These are phyloP conservation scores for Colletotrichum siamense DNA, from an alignment of 2,329 filamentous ascomycete genomes.

Conservation along the genomic window DNA sequence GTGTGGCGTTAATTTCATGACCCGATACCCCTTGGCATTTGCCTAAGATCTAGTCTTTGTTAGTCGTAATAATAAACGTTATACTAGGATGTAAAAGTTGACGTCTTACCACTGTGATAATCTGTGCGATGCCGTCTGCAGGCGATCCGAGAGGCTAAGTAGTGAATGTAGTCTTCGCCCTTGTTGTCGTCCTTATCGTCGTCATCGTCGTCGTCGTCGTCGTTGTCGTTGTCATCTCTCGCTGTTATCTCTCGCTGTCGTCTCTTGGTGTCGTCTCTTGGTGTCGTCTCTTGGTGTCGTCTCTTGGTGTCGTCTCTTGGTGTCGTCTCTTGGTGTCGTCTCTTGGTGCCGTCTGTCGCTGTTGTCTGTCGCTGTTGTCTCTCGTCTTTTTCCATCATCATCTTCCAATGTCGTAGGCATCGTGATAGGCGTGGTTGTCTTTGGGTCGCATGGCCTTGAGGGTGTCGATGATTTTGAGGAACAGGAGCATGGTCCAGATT, in stretches of 20 bases:
- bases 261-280: too few relatives aligned
- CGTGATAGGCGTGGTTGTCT: accelerated
- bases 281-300: background rate
- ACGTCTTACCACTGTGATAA: background rate
- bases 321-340: too few relatives aligned
- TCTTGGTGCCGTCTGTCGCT: too few relatives aligned
- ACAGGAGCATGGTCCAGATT: accelerated
- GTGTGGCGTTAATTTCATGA: background rate
- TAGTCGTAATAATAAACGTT: background rate
- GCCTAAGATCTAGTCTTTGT: background rate
- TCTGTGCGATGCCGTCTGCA: too few relatives aligned
- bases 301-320: accelerated
- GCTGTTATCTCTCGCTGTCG: accelerated
- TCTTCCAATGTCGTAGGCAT: background rate
- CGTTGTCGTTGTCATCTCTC: too few relatives aligned
- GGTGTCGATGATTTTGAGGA: background rate
- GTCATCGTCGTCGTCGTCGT: too few relatives aligned
- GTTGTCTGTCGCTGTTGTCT: accelerated
- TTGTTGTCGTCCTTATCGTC: too few relatives aligned
- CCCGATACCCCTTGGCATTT: background rate
- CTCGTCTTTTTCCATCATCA: background rate
- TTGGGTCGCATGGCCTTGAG: background rate
- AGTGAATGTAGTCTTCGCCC: too few relatives aligned
- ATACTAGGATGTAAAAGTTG: too few relatives aligned
- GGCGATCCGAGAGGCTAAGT: too few relatives aligned